Base-by-base conservation (phyloP, 441 rosid species). In the Pelargonium fulgidum region DNA sequence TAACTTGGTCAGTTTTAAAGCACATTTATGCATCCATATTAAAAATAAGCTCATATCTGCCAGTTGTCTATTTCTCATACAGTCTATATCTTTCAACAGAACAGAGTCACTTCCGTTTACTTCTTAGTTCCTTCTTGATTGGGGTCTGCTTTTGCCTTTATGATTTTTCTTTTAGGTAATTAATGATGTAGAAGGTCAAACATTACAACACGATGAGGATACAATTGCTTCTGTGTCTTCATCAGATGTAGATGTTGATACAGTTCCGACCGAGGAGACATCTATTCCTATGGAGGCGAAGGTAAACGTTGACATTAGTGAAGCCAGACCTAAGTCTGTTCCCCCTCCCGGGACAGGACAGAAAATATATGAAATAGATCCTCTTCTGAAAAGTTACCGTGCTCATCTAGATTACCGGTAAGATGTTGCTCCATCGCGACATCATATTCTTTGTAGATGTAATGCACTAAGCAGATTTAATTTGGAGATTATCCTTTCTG, bases 381-480 rank as follows among this genome's bases (percentile, higher is more conserved):
- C 96, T 70, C 83, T 74, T 75, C 76, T 92, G 76, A 67, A 69
- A 24, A 85, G 81, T 74, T 68, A 83, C 56, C 82, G 85, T 64
- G 75, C 74, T 52, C 99, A 94, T 81, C 89, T 94, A 72, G 97
- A 94, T 81, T 92, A 87, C 78, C 80, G 99, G 99, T 92, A 71
- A 77, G 85, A 72, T 80, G 8, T 68, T 72, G 63, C 54, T 63
- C 47, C 59, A 56, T 63, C 47, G 5, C 65, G 39, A 39, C 8
- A 14, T 10, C 41, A 81, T 24, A 9, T 8, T 68, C 39, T 56
- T 68, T 56, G 13, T 67, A 39, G 48, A 12, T 13, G 8, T 54
- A 26, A 10, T 9, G 2, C 39, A 29, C 9, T 13, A 42, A 70
- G 19, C 26, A 17, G 7, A 52, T 52, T 14, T 11, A 3, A 0